Conservation (phyloP, 148 eudicot genomes). For the Selenicereus undatus region DNA sequence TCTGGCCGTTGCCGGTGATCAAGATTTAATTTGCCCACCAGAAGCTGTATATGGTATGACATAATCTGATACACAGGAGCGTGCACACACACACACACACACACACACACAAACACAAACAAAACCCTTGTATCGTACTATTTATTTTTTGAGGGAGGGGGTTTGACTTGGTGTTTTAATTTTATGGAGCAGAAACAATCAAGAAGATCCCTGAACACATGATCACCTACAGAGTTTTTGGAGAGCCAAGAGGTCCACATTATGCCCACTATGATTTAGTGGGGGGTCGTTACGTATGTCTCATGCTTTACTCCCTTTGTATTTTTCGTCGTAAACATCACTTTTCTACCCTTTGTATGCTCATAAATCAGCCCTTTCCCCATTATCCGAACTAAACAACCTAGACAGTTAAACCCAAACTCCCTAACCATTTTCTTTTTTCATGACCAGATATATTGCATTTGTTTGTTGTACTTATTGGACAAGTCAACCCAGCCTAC, state of each 20-base stretch:
- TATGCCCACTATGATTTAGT: constrained; percentile 75
- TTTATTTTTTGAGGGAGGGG: too few relatives aligned
- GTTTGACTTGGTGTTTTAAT: not conserved
- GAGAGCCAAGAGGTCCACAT: constrained; percentile 67
- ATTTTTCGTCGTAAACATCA: not conserved
- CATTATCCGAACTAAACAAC: not conserved
- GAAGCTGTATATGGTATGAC: constrained; percentile 67
- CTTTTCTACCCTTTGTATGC: not conserved
- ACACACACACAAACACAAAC: too few relatives aligned
- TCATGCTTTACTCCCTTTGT: not conserved
- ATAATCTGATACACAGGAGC: not conserved
- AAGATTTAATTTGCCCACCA: constrained; percentile 67
- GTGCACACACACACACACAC: too few relatives aligned
- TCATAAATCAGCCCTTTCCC: not conserved
- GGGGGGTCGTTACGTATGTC: constrained; percentile 47
- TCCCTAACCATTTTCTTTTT: not conserved
- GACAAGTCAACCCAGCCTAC: not conserved
- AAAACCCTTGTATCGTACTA: not conserved
- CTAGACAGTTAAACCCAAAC: not conserved
- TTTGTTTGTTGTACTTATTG: not conserved
- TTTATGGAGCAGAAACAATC: constrained; percentile 45
- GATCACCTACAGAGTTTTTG: constrained; percentile 53
- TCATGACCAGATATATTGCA: not conserved
- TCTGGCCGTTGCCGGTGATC: constrained; percentile 66
- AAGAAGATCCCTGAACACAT: constrained; percentile 46